Base-by-base conservation (phyloP, 176 grass and related monocot genomes). In the Cymbopogon citratus region DNA sequence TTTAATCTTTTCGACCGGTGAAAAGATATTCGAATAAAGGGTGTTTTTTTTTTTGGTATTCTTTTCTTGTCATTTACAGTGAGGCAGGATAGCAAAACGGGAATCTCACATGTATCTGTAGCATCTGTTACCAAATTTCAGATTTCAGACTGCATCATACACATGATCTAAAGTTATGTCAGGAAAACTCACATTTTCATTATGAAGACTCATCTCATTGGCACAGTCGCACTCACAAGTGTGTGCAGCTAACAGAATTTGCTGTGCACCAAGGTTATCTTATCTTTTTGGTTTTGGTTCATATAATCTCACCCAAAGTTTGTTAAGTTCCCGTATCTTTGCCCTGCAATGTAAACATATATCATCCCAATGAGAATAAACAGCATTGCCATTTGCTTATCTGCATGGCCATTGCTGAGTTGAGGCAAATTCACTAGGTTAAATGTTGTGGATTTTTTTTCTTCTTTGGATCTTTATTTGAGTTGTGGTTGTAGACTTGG, bases 11-110 rank as follows among this genome's bases (percentile, higher is more conserved):
- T 84, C 94, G 3, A 97, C 91, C 3, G 91, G 94, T 21, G 94
- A 97, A 87, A 97, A 88, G 81, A 85, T 97, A 77, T 97, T 93
- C 11, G 88, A 97, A 68, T 93, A 75, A 73, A 73, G 34, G 80
- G 63, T 40, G 59, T 16, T 43, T 8, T 57, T 80, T 59, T 59
- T 33, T 72, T 78, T 77, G 1, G 31, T 36, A 4, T 46, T 60
- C n/a, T 71, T 85, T 76, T 48, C n/a, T 63, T 71, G n/a, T 71
- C 19, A 65, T 65, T 78, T 66, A 66, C 1, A 3, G 25, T 18
- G 66, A 78, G 80, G 44, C 19, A 66, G 57, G 80, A 79, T 88
- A 88, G 59, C 18, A 74, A 74, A 41, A 78, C 4, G 2, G 45
- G 59, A 66, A 83, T 59, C 13, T 44, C 27, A 83, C 74, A 83